These are phyloP conservation scores for Stramenopiles sp. DNA, from an alignment of 352 stramenopile species.

Conservation along the genomic window DNA sequence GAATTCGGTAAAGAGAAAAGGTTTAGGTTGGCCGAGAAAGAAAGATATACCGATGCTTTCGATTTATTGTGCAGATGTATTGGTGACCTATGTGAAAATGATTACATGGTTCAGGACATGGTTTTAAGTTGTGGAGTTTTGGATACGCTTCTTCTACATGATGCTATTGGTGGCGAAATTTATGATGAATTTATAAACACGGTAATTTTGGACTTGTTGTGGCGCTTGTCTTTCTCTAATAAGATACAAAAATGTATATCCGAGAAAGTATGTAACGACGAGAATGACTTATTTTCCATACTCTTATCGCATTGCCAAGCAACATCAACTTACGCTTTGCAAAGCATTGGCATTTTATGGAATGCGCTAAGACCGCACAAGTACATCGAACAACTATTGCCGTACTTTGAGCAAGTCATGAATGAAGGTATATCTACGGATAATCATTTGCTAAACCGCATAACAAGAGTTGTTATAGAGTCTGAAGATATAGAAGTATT, in stretches of 20 bases:
- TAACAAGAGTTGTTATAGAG: neutral
- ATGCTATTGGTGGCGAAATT: too few species aligned
- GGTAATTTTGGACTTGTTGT: neutral
- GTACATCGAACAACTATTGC: too few species aligned
- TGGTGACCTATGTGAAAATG: too few species aligned
- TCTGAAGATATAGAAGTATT: neutral
- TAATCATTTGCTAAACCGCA: neutral
- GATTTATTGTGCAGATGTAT: too few species aligned
- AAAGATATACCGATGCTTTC: too few species aligned
- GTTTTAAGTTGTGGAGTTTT: too few species aligned
- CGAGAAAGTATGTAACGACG: neutral
- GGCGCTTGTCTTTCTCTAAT: neutral
- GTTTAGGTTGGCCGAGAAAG: too few species aligned
- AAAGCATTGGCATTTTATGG: neutral
- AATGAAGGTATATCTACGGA: too few species aligned
- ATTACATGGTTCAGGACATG: too few species aligned
- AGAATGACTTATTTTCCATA: neutral
- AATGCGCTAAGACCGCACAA: neutral
- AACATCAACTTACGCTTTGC: neutral
- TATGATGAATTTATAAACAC: neutral
- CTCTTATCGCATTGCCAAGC: neutral
- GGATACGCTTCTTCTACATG: too few species aligned
- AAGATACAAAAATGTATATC: neutral
- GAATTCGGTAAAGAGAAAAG: too few species aligned
- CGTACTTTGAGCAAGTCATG: too few species aligned